These are phyloP conservation scores for Clohesyomyces aquaticus DNA, from an alignment of 495 filamentous ascomycete genomes.

Conservation along the genomic window DNA sequence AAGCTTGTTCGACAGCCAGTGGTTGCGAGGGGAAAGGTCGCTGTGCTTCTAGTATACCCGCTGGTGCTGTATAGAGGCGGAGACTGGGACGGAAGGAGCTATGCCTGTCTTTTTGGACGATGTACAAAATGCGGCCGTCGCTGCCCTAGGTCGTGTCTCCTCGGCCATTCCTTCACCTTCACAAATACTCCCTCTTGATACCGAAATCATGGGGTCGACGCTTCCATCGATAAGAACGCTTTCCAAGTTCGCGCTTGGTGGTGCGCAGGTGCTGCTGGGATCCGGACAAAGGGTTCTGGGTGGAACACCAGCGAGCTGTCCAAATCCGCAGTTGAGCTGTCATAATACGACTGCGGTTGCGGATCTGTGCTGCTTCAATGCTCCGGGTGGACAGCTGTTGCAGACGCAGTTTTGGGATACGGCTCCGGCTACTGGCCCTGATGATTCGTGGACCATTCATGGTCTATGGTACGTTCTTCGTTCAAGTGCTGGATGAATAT, in stretches of 20 bases:
- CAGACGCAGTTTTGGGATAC: slow-evolving; percentile 90
- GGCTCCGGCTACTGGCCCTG: slow-evolving; percentile 68
- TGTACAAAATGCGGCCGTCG: slow-evolving; percentile 31
- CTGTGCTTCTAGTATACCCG: not conserved
- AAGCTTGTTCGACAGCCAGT: slow-evolving; percentile 14
- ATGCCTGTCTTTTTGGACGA: not conserved
- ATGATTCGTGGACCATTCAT: slow-evolving; percentile 83
- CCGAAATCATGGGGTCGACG: slow-evolving; percentile 22
- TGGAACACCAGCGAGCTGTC: slow-evolving; percentile 46
- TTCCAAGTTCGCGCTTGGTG: slow-evolving; percentile 38
- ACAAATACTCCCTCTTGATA: not conserved
- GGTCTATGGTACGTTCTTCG: slow-evolving; percentile 64
- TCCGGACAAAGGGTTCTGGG: slow-evolving; percentile 29
- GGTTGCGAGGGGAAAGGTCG: not conserved
- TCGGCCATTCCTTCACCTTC: not conserved
- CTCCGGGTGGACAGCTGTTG: slow-evolving; percentile 72
- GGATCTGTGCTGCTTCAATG: slow-evolving; percentile 75
- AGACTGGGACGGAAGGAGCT: slow-evolving; percentile 1
- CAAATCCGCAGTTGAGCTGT: slow-evolving; percentile 60
- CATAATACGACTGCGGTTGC: slow-evolving; percentile 58
- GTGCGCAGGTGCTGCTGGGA: slow-evolving; percentile 37
- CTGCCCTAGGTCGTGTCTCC: slow-evolving; percentile 5
- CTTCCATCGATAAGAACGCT: slow-evolving; percentile 36
- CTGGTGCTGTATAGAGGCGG: not conserved
- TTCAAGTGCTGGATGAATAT: not conserved